Evolutionary conservation across 352 stramenopile genomes (phyloP).

Genomic region (Pythium phragmiticola): DNA sequence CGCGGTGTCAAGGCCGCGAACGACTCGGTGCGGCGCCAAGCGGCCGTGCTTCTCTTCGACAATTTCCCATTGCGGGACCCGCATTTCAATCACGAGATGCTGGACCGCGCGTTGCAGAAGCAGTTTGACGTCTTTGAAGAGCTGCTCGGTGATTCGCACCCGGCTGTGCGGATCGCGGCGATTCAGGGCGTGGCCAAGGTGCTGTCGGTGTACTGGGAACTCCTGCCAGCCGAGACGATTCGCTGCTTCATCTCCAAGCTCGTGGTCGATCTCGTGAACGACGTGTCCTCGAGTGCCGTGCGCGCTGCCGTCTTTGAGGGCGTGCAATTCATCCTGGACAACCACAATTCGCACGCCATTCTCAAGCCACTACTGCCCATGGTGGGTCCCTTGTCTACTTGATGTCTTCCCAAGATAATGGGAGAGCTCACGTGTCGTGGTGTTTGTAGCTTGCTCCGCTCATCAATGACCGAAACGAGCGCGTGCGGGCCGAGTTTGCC

Average conservation of each 20-base stretch:
- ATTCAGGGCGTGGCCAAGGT: slow-evolving; percentile 84
- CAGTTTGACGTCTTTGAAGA: slow-evolving; percentile 86
- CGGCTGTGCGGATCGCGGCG: slow-evolving; percentile 69
- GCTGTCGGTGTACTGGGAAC: slow-evolving; percentile 82
- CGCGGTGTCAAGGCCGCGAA: slow-evolving; percentile 81
- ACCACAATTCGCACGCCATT: slow-evolving; percentile 83
- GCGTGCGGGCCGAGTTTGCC: slow-evolving; percentile 76
- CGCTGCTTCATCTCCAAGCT: slow-evolving; percentile 82
- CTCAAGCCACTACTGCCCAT: slow-evolving; percentile 82
- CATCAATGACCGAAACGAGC: slow-evolving; percentile 85
- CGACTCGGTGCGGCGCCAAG: slow-evolving; percentile 79
- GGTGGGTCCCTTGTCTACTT: slow-evolving; percentile 36
- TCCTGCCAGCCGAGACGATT: slow-evolving; percentile 78
- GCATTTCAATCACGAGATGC: slow-evolving; percentile 70
- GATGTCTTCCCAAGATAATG: not conserved
- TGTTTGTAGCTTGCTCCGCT: slow-evolving; percentile 59
- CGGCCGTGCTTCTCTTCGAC: slow-evolving; percentile 79
- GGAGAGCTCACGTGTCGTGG: not conserved
- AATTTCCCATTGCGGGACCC: slow-evolving; percentile 82
- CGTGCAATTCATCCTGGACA: slow-evolving; percentile 84
- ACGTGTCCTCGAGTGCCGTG: slow-evolving; percentile 70
- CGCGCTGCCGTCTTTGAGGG: slow-evolving; percentile 83
- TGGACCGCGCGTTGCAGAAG: slow-evolving; percentile 74
- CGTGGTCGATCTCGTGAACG: slow-evolving; percentile 79
- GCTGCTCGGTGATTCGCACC: slow-evolving; percentile 69